Percentiles rank a stretch among this genome's conserved stretches.
Conservation (phyloP, 768 basidiomycete genomes). For the Psilocybe subaeruginosa region DNA sequence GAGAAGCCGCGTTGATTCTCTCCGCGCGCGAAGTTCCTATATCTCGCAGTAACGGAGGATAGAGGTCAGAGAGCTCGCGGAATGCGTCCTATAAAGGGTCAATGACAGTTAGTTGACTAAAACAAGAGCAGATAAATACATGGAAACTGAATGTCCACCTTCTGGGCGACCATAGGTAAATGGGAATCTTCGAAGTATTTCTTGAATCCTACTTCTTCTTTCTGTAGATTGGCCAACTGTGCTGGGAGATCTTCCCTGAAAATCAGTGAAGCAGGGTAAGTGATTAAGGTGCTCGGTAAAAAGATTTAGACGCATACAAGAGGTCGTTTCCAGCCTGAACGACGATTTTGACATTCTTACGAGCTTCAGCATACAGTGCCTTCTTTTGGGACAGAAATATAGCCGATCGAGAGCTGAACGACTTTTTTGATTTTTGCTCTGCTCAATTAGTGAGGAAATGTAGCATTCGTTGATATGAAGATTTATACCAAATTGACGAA, state of each 20-base stretch:
- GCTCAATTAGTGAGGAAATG: background rate
- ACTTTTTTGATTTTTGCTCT: slow-evolving; percentile 11
- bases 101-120: background rate
- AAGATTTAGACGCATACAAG: slow-evolving; percentile 12
- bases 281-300: background rate
- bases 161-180: slow-evolving; percentile 6
- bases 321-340: slow-evolving; percentile 11
- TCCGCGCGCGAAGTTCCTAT: slow-evolving; percentile 18
- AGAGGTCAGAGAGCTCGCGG: background rate
- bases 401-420: background rate
- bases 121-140: background rate
- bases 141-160: slow-evolving; percentile 5
- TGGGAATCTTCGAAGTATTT: slow-evolving; percentile 20
- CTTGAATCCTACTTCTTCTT: slow-evolving; percentile 18
- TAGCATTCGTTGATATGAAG: background rate
- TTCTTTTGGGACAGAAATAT: slow-evolving; percentile 15
- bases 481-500: background rate
- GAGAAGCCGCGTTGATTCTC: slow-evolving; percentile 19
- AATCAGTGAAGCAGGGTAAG: background rate
- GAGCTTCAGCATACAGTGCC: slow-evolving; percentile 15
- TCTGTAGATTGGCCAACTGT: slow-evolving; percentile 10
- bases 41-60: slow-evolving; percentile 13
- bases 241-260: slow-evolving; percentile 15
- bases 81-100: background rate
- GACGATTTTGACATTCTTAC: slow-evolving; percentile 16